Evolutionary conservation across 148 eudicot species (phyloP).

Genomic region (Camellia lanceoleosa): DNA sequence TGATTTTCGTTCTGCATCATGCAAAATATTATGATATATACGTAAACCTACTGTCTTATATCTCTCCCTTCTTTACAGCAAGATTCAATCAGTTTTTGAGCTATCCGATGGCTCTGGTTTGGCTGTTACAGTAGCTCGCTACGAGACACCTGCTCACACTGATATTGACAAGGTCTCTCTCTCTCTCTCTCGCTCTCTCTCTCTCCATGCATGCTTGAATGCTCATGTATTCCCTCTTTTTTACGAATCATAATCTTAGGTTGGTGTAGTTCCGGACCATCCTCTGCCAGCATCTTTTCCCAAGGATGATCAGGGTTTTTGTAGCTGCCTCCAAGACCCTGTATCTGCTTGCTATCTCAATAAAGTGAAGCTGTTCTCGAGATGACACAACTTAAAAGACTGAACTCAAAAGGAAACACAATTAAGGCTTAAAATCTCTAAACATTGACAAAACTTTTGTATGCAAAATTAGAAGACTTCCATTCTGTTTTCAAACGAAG

Average conservation of each 20-base stretch:
- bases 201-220: background rate
- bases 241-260: conserved; percentile 32
- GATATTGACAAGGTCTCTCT: conserved; percentile 81
- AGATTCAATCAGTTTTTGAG: conserved; percentile 95
- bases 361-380: conserved; percentile 55
- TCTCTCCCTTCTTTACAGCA: conserved; percentile 36
- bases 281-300: conserved; percentile 89
- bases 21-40: background rate
- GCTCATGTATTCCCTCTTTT: background rate
- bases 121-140: conserved; percentile 98
- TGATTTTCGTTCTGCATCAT: background rate
- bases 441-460: no score
- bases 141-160: conserved; percentile 94
- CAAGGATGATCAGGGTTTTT: conserved; percentile 68
- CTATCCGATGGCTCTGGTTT: conserved; percentile 98
- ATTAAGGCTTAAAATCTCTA: no score
- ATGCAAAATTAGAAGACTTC: no score
- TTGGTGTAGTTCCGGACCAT: conserved; percentile 90
- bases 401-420: background rate
- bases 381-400: conserved; percentile 26
- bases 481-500: no score
- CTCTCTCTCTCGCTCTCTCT: background rate
- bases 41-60: background rate
- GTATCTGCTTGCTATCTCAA: conserved; percentile 63
- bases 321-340: conserved; percentile 82